A percentile compares a stretch with the other conserved stretches of the same genome.
Evolutionary conservation across 306 rosid species (phyloP).

Genomic region (Pueraria montana): DNA sequence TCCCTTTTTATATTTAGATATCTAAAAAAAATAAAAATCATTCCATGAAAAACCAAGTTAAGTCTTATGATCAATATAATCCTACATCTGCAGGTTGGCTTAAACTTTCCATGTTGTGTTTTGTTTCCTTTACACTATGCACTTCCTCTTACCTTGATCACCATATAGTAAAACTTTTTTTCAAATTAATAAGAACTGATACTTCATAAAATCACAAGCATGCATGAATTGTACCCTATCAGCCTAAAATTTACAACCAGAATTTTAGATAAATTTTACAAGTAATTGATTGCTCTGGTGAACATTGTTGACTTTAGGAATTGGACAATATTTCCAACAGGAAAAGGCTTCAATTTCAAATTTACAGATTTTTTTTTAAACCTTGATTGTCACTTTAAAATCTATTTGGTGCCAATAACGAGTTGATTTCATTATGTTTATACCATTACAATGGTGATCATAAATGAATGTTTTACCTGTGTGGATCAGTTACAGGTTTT

Average conservation of each 20-base stretch:
- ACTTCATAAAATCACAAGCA: not conserved
- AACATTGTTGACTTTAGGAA: too few relatives aligned
- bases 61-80: too few relatives aligned
- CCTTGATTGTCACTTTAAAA: too few relatives aligned
- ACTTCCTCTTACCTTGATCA: not conserved
- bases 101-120: not conserved
- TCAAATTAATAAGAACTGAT: not conserved
- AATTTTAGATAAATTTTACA: too few relatives aligned
- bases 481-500: slow-evolving; percentile 62
- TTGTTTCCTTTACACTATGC: not conserved
- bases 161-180: not conserved
- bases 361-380: too few relatives aligned
- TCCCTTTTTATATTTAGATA: not conserved
- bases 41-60: not conserved
- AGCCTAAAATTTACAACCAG: too few relatives aligned
- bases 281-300: too few relatives aligned
- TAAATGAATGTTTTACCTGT: too few relatives aligned
- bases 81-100: too few relatives aligned
- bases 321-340: too few relatives aligned
- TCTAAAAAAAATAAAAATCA: not conserved
- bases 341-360: too few relatives aligned
- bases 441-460: slow-evolving; percentile 15
- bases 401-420: slow-evolving; percentile 3
- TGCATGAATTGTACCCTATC: too few relatives aligned
- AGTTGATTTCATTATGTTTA: slow-evolving; percentile 30